Percentiles rank a stretch among this genome's conserved stretches.
These are phyloP conservation scores for Rhizoclosmatium globosum DNA, from an alignment of 192 early-diverging fungal species.

Conservation along the genomic window DNA sequence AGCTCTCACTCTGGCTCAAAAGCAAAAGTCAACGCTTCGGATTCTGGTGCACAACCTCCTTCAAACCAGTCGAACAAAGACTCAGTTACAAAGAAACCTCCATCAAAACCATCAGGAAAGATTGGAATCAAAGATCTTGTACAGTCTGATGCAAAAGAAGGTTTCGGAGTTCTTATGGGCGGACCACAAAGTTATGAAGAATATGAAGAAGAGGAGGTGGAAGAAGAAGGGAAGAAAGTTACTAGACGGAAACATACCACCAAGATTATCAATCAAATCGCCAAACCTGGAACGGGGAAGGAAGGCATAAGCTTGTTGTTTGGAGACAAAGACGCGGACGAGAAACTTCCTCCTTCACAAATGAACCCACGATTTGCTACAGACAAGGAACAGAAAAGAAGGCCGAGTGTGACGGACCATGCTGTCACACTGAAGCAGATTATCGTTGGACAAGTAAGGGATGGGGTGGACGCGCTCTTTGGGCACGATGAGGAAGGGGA, in stretches of 20 bases:
- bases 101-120: not conserved
- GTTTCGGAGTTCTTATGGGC: not conserved
- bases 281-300: not conserved
- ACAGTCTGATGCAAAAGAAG: slow-evolving; percentile 5
- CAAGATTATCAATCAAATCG: slow-evolving; percentile 2
- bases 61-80: not conserved
- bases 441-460: slow-evolving; percentile 3
- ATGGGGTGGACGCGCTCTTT: slow-evolving; percentile 19
- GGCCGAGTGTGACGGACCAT: not conserved
- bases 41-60: not conserved
- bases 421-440: not conserved
- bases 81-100: not conserved
- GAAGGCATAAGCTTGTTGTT: slow-evolving; percentile 14
- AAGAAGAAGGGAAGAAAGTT: not conserved
- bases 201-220: slow-evolving; percentile 5
- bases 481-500: not conserved
- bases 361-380: not conserved
- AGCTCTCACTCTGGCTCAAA: not conserved
- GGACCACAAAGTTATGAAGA: not conserved
- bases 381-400: not conserved
- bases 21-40: not conserved
- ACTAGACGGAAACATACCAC: not conserved
- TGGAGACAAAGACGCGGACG: not conserved
- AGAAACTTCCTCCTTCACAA: slow-evolving; percentile 1
- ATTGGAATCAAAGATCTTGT: not conserved